Evolutionary conservation across 2,329 filamentous ascomycete genomes (phyloP), one percentile per base, ranked within the genome.

Genomic region (Sarocladiaceae sp.): DNA sequence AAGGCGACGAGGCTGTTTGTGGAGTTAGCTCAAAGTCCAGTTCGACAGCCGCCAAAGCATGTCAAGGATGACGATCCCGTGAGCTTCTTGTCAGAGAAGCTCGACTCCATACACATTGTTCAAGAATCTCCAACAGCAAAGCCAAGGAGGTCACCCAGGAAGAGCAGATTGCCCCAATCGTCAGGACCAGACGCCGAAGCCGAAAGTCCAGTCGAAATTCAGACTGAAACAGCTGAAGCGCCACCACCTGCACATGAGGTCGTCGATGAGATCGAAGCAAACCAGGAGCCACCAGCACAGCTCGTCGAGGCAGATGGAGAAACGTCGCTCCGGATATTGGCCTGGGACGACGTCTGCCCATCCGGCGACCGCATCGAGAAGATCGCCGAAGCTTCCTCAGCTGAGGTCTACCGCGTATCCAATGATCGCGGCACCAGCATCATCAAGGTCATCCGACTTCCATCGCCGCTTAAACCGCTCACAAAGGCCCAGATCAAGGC

Each of bases 301-400:
- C 29, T 50, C 4, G 47, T 37, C 2, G 53, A 48, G 22, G 36
- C 28, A 3, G 22, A 40, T 18, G 44, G 54, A 3, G 62, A 64
- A 37, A 50, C 56, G 5, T 55, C 59, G 7, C 64, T 80, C 15
- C 71, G 74, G 3, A 59, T 74, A 4, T 65, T 83, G 36, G 71
- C 72, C 1, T 86, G 83, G 82, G 65, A 73, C 26, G 80, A 84
- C 50, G 71, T 86, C 26, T 81, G 81, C 47, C 76, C 77, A 0
- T 66, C 71, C 0, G 74, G 71, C 15, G 76, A 79, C 59, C 64
- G 66, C 31, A 80, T 86, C 47, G 72, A 74, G 39, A 86, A 86
- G 65, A 86, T 86, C 49, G 82, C 83, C 10, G 83, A 86, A 62
- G 82, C 83, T 4, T 86, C 83, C 2, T 86, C 80, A 58, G 82